phyloP scores from a whole-genome alignment of 208 protist species.

The Naegleria fowleri region DNA sequence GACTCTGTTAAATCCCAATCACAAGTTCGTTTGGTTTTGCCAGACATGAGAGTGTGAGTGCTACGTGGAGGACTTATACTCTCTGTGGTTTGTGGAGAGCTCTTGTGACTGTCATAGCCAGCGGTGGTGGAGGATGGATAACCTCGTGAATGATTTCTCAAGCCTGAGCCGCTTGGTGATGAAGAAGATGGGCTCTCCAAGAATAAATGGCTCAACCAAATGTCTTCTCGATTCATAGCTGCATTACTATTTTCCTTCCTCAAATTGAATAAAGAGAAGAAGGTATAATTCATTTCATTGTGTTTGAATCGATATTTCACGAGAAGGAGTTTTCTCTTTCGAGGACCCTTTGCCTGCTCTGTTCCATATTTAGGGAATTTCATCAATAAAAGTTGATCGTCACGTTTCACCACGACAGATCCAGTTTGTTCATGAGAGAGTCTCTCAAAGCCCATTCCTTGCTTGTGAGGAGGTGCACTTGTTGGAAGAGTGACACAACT shows the following conservation, averaged over 20 bases:
- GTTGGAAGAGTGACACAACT: background rate
- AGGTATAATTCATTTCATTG: background rate
- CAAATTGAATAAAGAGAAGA: background rate
- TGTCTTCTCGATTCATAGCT: background rate
- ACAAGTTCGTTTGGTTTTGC: background rate
- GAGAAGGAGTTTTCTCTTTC: background rate
- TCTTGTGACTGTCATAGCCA: background rate
- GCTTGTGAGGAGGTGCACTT: background rate
- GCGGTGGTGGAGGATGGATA: background rate
- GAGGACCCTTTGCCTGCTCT: background rate
- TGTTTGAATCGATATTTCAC: background rate
- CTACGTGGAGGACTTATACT: too few relatives aligned
- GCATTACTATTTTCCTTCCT: background rate
- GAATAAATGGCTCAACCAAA: background rate
- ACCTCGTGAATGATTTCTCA: background rate
- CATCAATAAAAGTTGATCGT: background rate
- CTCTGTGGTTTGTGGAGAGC: background rate
- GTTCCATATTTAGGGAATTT: background rate
- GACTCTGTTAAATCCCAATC: background rate
- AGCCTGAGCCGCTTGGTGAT: too few relatives aligned
- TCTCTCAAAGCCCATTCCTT: background rate
- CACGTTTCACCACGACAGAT: background rate
- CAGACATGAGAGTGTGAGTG: too few relatives aligned
- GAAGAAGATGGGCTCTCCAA: background rate
- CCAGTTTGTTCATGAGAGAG: background rate